These are phyloP conservation scores for Schwanniomyces pseudopolymorphus DNA, from an alignment of 805 yeast genomes.

Conservation along the genomic window DNA sequence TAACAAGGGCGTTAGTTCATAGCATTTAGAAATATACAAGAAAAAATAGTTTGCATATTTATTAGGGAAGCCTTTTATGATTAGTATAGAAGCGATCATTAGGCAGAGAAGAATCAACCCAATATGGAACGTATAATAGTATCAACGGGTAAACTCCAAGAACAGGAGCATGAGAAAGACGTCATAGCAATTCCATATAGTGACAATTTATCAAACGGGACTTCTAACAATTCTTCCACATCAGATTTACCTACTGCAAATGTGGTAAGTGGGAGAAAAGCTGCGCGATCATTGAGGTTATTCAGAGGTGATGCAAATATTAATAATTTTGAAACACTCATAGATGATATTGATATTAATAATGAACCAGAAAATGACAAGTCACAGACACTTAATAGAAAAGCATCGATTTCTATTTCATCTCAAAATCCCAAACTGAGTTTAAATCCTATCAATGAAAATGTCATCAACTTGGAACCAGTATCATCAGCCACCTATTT, in stretches of 20 bases:
- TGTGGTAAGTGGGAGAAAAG: constrained; percentile 51
- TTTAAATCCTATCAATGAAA: constrained; percentile 6
- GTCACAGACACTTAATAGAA: constrained; percentile 1
- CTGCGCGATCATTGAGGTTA: constrained; percentile 55
- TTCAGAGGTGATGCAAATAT: constrained; percentile 36
- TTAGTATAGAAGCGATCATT: not conserved
- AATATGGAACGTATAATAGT: not conserved
- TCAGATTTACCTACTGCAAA: constrained; percentile 4
- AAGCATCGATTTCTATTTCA: constrained; percentile 6
- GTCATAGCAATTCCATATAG: not conserved
- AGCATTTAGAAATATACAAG: not conserved
- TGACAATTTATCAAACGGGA: not conserved
- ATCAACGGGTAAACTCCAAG: not conserved
- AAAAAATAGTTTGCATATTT: not conserved
- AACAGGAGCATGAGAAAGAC: not conserved
- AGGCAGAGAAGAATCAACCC: not conserved
- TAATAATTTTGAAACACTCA: constrained; percentile 6
- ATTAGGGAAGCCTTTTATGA: not conserved
- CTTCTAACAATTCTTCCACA: not conserved
- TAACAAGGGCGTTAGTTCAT: not conserved
- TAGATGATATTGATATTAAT: constrained; percentile 6
- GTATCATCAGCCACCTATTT: constrained; percentile 69
- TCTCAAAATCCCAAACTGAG: not conserved
- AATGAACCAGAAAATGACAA: constrained; percentile 12
- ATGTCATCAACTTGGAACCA: constrained; percentile 45